Conservation (phyloP, 306 rosid genomes). For the Chamaecrista fasciculata region DNA sequence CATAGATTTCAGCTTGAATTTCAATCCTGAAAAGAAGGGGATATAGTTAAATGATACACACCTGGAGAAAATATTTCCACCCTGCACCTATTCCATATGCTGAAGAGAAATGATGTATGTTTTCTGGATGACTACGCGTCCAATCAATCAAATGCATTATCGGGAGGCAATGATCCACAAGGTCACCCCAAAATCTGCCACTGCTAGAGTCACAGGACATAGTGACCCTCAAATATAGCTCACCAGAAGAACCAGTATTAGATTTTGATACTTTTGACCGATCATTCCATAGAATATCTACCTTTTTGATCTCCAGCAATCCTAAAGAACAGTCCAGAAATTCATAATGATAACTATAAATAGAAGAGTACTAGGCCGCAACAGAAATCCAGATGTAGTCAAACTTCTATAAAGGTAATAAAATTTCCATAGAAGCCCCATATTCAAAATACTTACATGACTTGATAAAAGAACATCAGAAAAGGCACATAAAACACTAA, state of each 20-base stretch:
- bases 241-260: slow-evolving; percentile 49
- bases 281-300: slow-evolving; percentile 77
- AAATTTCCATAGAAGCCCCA: neutral
- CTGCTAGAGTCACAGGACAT: slow-evolving; percentile 45
- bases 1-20: slow-evolving; percentile 22
- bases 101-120: slow-evolving; percentile 55
- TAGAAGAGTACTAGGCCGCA: slow-evolving; percentile 8
- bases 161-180: slow-evolving; percentile 56
- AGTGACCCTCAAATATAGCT: slow-evolving; percentile 74
- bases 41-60: slow-evolving; percentile 32
- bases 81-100: slow-evolving; percentile 84
- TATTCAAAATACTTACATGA: neutral
- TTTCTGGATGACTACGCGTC: slow-evolving; percentile 94
- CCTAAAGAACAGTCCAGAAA: slow-evolving; percentile 50
- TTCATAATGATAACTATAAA: slow-evolving; percentile 18
- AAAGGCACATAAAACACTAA: neutral
- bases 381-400: slow-evolving; percentile 10
- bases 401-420: neutral
- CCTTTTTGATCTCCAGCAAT: slow-evolving; percentile 67
- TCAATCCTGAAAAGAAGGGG: neutral
- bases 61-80: slow-evolving; percentile 68
- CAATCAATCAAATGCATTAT: slow-evolving; percentile 82
- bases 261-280: slow-evolving; percentile 47
- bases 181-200: slow-evolving; percentile 61
- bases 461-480: neutral